Base-by-base conservation (phyloP, 192 early-diverging fungal genomes). In the Thoreauomyces humboldtii region DNA sequence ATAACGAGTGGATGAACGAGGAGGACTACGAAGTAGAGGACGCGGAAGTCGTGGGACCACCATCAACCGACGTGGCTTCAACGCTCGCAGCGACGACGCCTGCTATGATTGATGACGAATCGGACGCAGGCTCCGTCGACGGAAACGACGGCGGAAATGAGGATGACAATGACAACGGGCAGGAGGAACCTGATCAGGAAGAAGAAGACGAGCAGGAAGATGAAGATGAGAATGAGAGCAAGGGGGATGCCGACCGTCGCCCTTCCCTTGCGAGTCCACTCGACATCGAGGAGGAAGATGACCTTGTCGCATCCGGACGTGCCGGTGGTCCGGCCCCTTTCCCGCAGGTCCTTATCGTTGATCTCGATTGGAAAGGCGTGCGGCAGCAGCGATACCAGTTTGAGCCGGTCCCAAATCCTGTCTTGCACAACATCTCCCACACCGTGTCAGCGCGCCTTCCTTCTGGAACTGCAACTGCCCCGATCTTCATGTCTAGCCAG, bases 1-100 rank as follows among this genome's bases (percentile, higher is more conserved):
- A 83, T 60, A 86, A 88, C 72, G 91, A 94, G 67, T 87, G 89
- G 87, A 86, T 89, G 80, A 91, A 90, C 59, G 91, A 91, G 64
- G 90, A 92, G 68, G 92, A 94, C 61, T 94, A 92, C 61, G 91
- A 91, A 67, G 57, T 35, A 47, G 42, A 62, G 35, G 24, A 35
- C 37, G 66, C 44, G 52, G 70, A 70, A 56, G 47, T 70, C 62
- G 62, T 64, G 2, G 50, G 59, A 36, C 27, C 29, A 15, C 22
- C 31, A 19, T 36, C 50, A n/a, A 34, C 24, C 2, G 48, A 38
- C 33, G 43, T 28, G 15, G 19, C 54, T 34, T 22, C 44, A 22
- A 17, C 44, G 2, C 44, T 17, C n/a, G 25, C 44, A 14, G n/a
- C 44, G 63, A 50, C 36, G 44, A 59, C 25, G 27, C 67, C 31